Evolutionary conservation across 768 basidiomycete species (phyloP), one percentile per base, ranked within the genome.

Genomic region (Lactifluus rugatus): DNA sequence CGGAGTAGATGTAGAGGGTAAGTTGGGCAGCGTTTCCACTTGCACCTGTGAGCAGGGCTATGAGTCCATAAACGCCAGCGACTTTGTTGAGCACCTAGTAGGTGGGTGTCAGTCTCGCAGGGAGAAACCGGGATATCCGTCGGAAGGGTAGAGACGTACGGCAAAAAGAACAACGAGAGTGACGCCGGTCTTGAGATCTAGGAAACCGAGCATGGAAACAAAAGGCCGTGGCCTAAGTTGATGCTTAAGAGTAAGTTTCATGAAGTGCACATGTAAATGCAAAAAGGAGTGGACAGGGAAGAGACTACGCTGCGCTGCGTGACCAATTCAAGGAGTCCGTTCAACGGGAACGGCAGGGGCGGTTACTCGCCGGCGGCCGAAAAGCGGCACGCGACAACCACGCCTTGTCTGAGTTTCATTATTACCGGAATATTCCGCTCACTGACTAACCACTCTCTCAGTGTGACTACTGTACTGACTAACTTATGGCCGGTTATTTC

Each of bases 101-200:
- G 48, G 37, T 66, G 61, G 62, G 39, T 52, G 54, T 62, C 39
- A 46, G 65, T 19, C 47, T 48, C 41, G 21, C n/a, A 31, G 25
- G 54, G 58, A 46, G 44, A 52, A 56, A 45, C 44, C 9, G 6
- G 6, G 28, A 17, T 36, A 17, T 58, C 42, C 49, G 57, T 28
- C 78, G 21, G 42, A 42, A 8, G 5, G n/a, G 19, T 3, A 31
- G n/a, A 44, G 21, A 44, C 89, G 62, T 63, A 96, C 89, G 13
- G 89, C 90, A 66, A 99, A 97, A 48, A 95, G 79, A 23, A 96
- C 77, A 58, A 88, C 85, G 56, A 98, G 78, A 48, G 81, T 87
- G 58, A 91, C 93, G 49, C 93, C 95, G 0, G 90, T 90, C 75
- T 97, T 98, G 71, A 98, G 81, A 75, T 98, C 94, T 62, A 95